phyloP scores from a whole-genome alignment of 345 rosid species.

The Eucalyptus pauciflora region DNA sequence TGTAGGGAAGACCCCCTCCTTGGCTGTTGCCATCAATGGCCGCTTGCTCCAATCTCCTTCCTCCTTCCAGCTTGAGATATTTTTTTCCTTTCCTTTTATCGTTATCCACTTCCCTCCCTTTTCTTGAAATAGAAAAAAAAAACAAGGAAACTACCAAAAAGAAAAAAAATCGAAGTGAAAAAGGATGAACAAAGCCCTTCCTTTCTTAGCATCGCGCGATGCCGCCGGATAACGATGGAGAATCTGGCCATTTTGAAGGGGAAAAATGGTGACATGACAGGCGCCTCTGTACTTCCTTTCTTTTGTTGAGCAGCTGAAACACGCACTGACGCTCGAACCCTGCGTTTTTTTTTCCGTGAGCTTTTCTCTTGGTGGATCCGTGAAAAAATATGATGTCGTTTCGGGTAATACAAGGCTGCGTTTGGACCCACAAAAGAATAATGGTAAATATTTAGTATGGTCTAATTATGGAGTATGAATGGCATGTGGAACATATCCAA shows the following conservation, averaged over 20 bases:
- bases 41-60: neutral
- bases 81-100: neutral
- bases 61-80: neutral
- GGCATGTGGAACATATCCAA: neutral
- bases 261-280: neutral
- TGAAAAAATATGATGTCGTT: neutral
- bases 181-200: neutral
- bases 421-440: neutral
- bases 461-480: neutral
- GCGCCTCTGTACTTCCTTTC: neutral
- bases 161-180: neutral
- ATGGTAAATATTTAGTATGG: neutral
- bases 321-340: neutral
- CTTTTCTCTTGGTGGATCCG: neutral
- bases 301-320: neutral
- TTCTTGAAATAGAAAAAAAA: neutral
- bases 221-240: neutral
- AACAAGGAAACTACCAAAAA: neutral
- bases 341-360: neutral
- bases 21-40: neutral
- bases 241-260: neutral
- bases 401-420: neutral
- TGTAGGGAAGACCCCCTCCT: neutral
- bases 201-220: neutral
- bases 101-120: neutral